Evolutionary conservation across 495 filamentous ascomycete genomes (phyloP), one percentile per base, ranked within the genome.

Genomic region (Neurospora tetraspora): DNA sequence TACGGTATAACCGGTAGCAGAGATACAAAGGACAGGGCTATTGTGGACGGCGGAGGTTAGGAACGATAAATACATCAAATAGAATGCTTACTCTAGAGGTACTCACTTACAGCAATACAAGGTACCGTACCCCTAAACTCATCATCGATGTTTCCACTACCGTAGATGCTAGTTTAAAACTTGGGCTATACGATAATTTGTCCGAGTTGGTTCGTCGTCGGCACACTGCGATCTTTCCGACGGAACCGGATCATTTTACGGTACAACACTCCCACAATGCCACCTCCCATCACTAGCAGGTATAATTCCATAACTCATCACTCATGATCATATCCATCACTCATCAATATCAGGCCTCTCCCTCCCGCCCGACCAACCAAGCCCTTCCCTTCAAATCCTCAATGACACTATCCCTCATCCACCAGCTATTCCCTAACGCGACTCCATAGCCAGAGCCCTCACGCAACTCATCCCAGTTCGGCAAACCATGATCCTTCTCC

Each of bases 321-420:
- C 0, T 53, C 45, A 53, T 53, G 45, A 53, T 11, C 45, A 2
- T 14, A 5, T 27, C 5, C 45, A 53, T 53, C n/a, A 53, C 45
- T 23, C 10, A 23, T 53, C 45, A 53, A 27, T 2, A 7, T 53
- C 20, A 53, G 11, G 2, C 23, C 47, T 59, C 11, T 1, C 53
- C 72, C 18, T 72, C 71, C 23, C 76, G 39, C 0, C 81, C 84
- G 23, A 84, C 82, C 69, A 88, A 83, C 87, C 87, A 89, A 3
- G 87, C 83, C 68, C 74, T 83, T 0, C 88, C 87, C 77, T 85
- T 89, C 74, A 90, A 70, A 61, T 82, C 79, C 73, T 90, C 88
- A 45, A 89, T 84, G 7, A 84, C 82, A 69, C 85, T 85, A 69
- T 83, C 83, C 68, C 84, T 76, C 71, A 88, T 75, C 87, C 86